Percentiles rank a stretch among this genome's conserved stretches.
Evolutionary conservation across 2,329 filamentous ascomycete species (phyloP).

Genomic region (Ophiostoma populinum): DNA sequence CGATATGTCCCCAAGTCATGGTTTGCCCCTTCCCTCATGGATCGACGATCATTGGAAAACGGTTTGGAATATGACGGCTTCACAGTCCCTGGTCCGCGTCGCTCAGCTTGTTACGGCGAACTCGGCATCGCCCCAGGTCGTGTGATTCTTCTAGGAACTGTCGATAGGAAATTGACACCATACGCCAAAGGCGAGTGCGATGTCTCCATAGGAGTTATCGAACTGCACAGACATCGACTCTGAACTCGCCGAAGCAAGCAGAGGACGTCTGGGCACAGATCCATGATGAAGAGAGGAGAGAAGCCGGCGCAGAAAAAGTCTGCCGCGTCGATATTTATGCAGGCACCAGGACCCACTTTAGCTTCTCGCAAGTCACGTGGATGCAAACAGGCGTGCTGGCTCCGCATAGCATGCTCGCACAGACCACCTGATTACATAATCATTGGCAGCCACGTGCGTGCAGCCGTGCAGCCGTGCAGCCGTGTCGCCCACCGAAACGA

Average conservation of each 20-base stretch:
- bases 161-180: slow-evolving; percentile 90
- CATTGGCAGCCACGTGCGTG: slow-evolving; percentile 8
- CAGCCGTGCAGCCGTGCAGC: neutral
- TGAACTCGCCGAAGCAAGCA: slow-evolving; percentile 37
- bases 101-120: slow-evolving; percentile 53
- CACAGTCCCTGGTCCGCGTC: slow-evolving; percentile 38
- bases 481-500: neutral
- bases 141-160: slow-evolving; percentile 74
- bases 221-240: slow-evolving; percentile 72
- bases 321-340: slow-evolving; percentile 6
- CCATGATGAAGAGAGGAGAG: slow-evolving; percentile 33
- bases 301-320: slow-evolving; percentile 18
- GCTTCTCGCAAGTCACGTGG: neutral
- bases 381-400: neutral
- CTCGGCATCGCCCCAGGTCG: slow-evolving; percentile 37
- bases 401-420: slow-evolving; percentile 1
- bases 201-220: slow-evolving; percentile 70
- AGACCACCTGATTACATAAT: slow-evolving; percentile 9
- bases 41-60: slow-evolving; percentile 78
- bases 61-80: slow-evolving; percentile 78
- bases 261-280: slow-evolving; percentile 78
- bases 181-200: slow-evolving; percentile 28
- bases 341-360: neutral
- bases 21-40: slow-evolving; percentile 78
- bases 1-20: slow-evolving; percentile 57